Percentiles rank a stretch among this genome's conserved stretches.
Evolutionary conservation across 1,284 basidiomycete genomes (phyloP).

Genomic region (Afroboletus lepidellus): DNA sequence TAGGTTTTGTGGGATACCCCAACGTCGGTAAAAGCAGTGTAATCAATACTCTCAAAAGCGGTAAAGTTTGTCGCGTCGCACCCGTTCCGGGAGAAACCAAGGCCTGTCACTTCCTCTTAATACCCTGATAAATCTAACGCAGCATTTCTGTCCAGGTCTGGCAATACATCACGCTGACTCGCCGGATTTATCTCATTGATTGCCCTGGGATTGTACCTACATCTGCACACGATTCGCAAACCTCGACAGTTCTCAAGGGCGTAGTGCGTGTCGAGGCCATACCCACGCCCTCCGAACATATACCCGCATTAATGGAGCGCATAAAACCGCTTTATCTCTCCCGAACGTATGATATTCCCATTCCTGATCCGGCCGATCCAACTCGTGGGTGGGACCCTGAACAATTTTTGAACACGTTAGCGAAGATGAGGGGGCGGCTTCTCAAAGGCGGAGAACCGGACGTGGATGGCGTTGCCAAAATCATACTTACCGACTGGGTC

Average conservation of each 20-base stretch:
- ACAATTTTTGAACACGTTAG: conserved; percentile 82
- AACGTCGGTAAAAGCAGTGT: conserved; percentile 98
- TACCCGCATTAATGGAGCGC: conserved; percentile 83
- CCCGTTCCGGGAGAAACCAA: conserved; percentile 99
- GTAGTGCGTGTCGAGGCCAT: conserved; percentile 97
- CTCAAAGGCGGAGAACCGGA: conserved; percentile 96
- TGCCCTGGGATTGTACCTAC: conserved; percentile 98
- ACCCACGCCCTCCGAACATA: conserved; percentile 91
- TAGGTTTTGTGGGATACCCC: conserved; percentile 97
- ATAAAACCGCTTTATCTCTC: conserved; percentile 93
- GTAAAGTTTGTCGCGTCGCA: conserved; percentile 96
- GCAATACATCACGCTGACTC: conserved; percentile 98
- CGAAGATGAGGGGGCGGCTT: conserved; percentile 88
- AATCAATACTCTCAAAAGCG: conserved; percentile 98
- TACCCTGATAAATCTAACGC: conserved; percentile 3
- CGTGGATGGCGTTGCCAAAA: conserved; percentile 90
- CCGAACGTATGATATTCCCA: conserved; percentile 82
- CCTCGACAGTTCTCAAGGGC: conserved; percentile 93
- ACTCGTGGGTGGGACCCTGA: conserved; percentile 68
- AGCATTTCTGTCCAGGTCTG: conserved; percentile 64
- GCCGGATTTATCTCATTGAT: conserved; percentile 98
- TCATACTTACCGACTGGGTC: conserved; percentile 97
- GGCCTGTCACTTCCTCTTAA: conserved; percentile 39
- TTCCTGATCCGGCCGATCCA: conserved; percentile 56
- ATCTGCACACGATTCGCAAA: conserved; percentile 88